Base-by-base conservation (phyloP, 352 stramenopile species). In the Pythium chondricola region DNA sequence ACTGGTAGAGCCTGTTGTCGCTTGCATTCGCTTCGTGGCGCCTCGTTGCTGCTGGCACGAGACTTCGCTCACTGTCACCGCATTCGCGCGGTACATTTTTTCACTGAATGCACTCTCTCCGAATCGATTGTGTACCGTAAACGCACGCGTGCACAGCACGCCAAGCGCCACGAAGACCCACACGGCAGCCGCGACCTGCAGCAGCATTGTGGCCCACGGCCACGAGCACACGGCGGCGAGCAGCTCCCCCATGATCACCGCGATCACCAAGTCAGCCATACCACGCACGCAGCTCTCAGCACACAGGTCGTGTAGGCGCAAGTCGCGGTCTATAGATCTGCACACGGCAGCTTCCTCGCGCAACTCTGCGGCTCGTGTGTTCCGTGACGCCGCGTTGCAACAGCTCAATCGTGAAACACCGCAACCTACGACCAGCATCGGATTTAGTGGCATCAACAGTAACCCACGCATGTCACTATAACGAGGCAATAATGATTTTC, bases 41-140 rank as follows among this genome's bases (percentile, higher is more conserved):
- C 52, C 43, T 22, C 52, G 52, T 30, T 49, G 44, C 43, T 48
- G 27, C 18, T 39, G 35, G 30, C 52, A 24, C n/a, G 52, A 24
- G 27, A 60, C 44, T 29, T 53, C 52, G 52, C 52, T 60, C 43
- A 60, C 52, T 22, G 29, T 60, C 21, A 60, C 52, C 8, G 35
- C 18, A 22, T 41, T 17, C 35, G 17, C 8, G 29, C 13, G 29
- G 29, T 13, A n/a, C n/a, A n/a, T 33, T 8, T 33, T 33, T 33
- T 33, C 29, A 13, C 29, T 33, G 29, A 13, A 13, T 33, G 13
- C 8, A 13, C 29, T 33, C 29, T 13, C 29, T 8, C 8, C 7
- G 29, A 8, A 33, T 33, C 29, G 29, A 33, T 33, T 13, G 29
- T 33, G 13, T 33, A 13, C 13, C 29, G 7, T 13, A 33, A 8